Evolutionary conservation across 768 basidiomycete genomes (phyloP).

Genomic region (Dioszegia crocea): DNA sequence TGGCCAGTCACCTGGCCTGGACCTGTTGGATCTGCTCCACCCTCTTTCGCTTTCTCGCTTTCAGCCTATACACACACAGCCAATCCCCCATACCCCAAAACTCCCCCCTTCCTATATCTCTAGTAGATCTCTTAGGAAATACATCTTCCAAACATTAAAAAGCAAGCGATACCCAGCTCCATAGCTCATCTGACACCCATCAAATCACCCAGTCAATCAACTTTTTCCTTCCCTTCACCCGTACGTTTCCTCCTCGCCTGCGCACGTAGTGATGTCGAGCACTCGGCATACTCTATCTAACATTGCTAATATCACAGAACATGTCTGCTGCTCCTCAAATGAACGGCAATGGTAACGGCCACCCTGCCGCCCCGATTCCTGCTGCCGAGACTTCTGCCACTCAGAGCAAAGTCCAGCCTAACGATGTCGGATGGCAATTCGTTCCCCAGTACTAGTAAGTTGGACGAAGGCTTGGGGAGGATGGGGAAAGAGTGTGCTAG

Average conservation of each 20-base stretch:
- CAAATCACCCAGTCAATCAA: slow-evolving; percentile 1
- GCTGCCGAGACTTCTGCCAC: slow-evolving; percentile 18
- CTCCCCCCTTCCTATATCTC: background rate
- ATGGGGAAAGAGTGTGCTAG: too few relatives aligned
- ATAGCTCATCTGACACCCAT: background rate
- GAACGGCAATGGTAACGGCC: slow-evolving; percentile 27
- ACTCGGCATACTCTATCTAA: too few relatives aligned
- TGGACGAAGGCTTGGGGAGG: too few relatives aligned
- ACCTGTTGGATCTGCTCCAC: too few relatives aligned
- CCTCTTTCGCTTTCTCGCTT: background rate
- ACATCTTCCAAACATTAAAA: too few relatives aligned
- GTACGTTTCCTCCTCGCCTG: background rate
- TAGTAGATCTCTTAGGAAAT: too few relatives aligned
- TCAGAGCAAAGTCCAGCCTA: slow-evolving; percentile 50
- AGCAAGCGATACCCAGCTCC: background rate
- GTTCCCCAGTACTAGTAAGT: slow-evolving; percentile 89
- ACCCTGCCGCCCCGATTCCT: slow-evolving; percentile 13
- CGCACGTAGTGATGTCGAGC: background rate
- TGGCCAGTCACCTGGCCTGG: too few relatives aligned
- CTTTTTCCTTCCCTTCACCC: background rate
- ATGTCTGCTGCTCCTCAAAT: slow-evolving; percentile 16
- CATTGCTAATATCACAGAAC: background rate
- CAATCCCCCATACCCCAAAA: background rate
- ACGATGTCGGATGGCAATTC: slow-evolving; percentile 98
- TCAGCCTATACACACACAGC: too few relatives aligned